Conservation (phyloP, 768 basidiomycete species). For the Steccherinum ochraceum region DNA sequence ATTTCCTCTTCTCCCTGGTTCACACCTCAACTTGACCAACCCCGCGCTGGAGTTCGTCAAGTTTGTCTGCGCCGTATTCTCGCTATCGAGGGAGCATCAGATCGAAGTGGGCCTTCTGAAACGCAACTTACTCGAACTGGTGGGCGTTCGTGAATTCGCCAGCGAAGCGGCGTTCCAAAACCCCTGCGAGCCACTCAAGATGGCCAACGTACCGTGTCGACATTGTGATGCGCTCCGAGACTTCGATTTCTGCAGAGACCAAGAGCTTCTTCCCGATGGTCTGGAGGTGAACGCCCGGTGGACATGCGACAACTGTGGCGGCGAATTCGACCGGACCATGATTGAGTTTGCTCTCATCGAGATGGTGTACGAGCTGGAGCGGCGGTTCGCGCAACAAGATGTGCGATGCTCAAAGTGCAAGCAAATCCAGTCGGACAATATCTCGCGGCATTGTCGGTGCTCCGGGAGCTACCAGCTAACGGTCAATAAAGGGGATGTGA, state of each 20-base stretch:
- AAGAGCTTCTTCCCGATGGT: constrained; percentile 63
- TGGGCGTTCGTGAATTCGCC: constrained; percentile 83
- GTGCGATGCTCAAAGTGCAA: constrained; percentile 84
- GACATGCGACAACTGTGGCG: constrained; percentile 66
- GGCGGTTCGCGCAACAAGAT: constrained; percentile 83
- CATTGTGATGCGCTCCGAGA: constrained; percentile 82
- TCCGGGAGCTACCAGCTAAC: constrained; percentile 80
- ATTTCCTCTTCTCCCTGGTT: constrained; percentile 87
- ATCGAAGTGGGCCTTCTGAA: constrained; percentile 87
- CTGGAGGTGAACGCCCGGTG: constrained; percentile 49
- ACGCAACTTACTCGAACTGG: constrained; percentile 82
- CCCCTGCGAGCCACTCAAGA: constrained; percentile 82
- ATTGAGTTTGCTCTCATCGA: constrained; percentile 88
- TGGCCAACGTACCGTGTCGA: constrained; percentile 83
- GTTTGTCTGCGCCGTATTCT: constrained; percentile 75
- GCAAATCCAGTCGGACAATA: constrained; percentile 85
- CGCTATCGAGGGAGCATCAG: constrained; percentile 70
- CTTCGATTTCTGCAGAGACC: constrained; percentile 94
- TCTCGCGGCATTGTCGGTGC: constrained; percentile 80
- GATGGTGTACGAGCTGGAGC: constrained; percentile 62
- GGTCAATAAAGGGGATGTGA: constrained; percentile 64
- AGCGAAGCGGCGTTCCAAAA: constrained; percentile 82
- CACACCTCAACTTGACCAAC: constrained; percentile 70
- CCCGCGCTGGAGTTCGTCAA: constrained; percentile 89
- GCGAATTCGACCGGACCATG: constrained; percentile 81